Evolutionary conservation across 345 rosid species (phyloP).

Genomic region (Cardamine chenopodiifolia): DNA sequence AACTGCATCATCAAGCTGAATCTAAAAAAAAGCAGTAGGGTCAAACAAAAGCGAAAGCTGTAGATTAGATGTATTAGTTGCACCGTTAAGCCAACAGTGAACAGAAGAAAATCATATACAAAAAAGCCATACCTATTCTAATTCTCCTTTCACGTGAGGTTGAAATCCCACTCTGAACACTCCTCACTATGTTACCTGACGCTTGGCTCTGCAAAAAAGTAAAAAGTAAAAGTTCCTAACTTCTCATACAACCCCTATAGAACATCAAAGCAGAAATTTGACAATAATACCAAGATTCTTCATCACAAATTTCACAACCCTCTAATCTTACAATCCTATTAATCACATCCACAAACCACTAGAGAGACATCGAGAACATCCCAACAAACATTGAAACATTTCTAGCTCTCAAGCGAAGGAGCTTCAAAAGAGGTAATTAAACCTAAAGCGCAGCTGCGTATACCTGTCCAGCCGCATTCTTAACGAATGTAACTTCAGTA

Average conservation of each 20-base stretch:
- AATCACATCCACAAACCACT: background rate
- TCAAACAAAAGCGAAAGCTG: slow-evolving; percentile 6
- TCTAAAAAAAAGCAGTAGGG: background rate
- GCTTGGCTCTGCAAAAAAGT: slow-evolving; percentile 51
- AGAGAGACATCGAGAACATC: background rate
- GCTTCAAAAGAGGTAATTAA: background rate
- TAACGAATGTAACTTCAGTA: slow-evolving; percentile 39
- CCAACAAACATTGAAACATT: background rate
- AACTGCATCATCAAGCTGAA: background rate
- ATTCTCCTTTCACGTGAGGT: slow-evolving; percentile 57
- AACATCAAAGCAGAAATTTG: background rate
- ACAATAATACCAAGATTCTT: background rate
- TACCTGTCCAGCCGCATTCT: slow-evolving; percentile 49
- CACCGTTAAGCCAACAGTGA: slow-evolving; percentile 3
- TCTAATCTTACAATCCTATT: background rate
- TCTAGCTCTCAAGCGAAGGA: background rate
- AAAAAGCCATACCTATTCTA: slow-evolving; percentile 47
- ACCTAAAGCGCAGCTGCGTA: background rate
- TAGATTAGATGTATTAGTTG: background rate
- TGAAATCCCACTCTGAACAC: slow-evolving; percentile 52
- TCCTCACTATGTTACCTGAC: slow-evolving; percentile 56
- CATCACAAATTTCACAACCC: background rate
- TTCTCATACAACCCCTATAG: background rate
- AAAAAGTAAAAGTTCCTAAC: background rate
- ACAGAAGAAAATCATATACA: background rate